A percentile compares a stretch with the other conserved stretches of the same genome.
These are phyloP conservation scores for Claviceps arundinis DNA, from an alignment of 2,329 filamentous ascomycete species.

Conservation along the genomic window DNA sequence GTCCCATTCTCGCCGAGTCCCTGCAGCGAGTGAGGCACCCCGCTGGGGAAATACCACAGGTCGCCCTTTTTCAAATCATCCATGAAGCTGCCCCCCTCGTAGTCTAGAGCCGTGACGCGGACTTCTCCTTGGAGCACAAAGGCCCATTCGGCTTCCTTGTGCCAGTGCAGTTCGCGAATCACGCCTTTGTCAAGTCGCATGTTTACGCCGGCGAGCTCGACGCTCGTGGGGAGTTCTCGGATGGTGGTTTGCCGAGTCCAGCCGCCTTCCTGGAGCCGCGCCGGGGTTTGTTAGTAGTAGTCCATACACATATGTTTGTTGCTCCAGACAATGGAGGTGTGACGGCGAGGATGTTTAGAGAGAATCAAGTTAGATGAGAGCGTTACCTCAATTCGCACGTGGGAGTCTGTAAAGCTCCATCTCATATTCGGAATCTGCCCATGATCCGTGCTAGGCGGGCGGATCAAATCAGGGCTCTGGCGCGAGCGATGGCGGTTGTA, in stretches of 20 bases:
- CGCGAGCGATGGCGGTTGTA: conserved; percentile 54
- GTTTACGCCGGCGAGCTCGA: conserved; percentile 64
- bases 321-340: too few relatives aligned
- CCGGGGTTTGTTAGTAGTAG: conserved; percentile 1
- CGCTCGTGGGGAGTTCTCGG: conserved; percentile 48
- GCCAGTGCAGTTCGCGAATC: conserved; percentile 69
- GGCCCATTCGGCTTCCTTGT: conserved; percentile 69
- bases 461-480: conserved; percentile 58
- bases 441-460: conserved; percentile 61
- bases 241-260: conserved; percentile 66
- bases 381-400: conserved; percentile 47
- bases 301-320: neutral
- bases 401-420: conserved; percentile 56
- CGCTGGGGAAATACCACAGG: conserved; percentile 69
- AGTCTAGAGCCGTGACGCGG: conserved; percentile 59
- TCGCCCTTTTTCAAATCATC: conserved; percentile 67
- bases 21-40: conserved; percentile 65
- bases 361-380: neutral
- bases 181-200: conserved; percentile 63
- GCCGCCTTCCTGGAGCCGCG: conserved; percentile 45
- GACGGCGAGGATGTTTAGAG: too few relatives aligned
- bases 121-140: conserved; percentile 60
- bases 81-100: conserved; percentile 63
- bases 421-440: conserved; percentile 58
- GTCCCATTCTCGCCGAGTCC: conserved; percentile 51